Evolutionary conservation across 148 eudicot genomes (phyloP), one percentile per base, ranked within the genome.

Genomic region (Silene conica): DNA sequence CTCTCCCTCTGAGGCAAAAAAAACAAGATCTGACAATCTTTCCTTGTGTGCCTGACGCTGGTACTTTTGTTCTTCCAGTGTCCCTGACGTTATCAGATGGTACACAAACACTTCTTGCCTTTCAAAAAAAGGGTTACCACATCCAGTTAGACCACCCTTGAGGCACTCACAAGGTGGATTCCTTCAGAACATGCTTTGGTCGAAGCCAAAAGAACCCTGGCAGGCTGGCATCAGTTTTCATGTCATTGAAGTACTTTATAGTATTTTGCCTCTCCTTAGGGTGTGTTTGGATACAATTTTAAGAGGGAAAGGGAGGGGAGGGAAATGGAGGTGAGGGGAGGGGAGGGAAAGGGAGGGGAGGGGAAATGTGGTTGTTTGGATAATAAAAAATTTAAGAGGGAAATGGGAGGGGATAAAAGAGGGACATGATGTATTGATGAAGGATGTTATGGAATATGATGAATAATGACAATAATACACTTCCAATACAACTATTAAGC

Each of bases 181-280:
- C 96, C 98, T 71, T 94, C 98, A 15, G 80, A 83, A 16, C 95
- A 91, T 5, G 92, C 90, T 81, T 56, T 89, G 8, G 83, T 85
- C 1, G 96, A 92, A 15, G 97, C 98, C 22, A 95, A 82, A 73
- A 92, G 76, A 13, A 90, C 92, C 54, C 76, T 60, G 3, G n/a
- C n/a, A n/a, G n/a, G n/a, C n/a, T n/a, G n/a, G 76, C 91, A 22
- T 86, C 83, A 75, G 89, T 90, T 0, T 1, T 66, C 2, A 86
- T 81, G 67, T 95, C 88, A 68, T 95, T 95, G 61, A 92, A 84
- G 0, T 19, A 3, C 23, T 59, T 72, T 58, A 95, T 95, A 2
- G 69, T 52, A 0, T 23, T 50, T 54, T 85, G 91, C 22, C 93
- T 80, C 6, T 80, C 74, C 26, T 86, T n/a, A n/a, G n/a, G n/a